Percentiles rank a stretch among this genome's conserved stretches.
Evolutionary conservation across 1,139 yeast genomes (phyloP).

Genomic region (Dujonia santamariae): DNA sequence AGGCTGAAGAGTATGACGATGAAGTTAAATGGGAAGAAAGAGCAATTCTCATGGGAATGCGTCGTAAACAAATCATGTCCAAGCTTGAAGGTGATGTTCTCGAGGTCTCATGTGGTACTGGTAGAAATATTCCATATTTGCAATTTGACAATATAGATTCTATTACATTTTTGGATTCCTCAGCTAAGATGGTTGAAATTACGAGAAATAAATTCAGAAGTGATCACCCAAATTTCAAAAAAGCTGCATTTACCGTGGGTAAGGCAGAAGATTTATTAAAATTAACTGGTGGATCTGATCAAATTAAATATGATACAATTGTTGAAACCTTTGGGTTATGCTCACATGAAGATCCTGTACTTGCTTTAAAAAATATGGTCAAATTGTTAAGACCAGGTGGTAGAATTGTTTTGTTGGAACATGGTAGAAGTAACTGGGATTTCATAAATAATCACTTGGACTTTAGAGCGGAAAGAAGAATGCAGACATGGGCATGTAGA

Average conservation of each 20-base stretch:
- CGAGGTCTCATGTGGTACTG: conserved; percentile 96
- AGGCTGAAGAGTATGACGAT: conserved; percentile 79
- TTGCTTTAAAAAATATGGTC: conserved; percentile 72
- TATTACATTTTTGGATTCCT: conserved; percentile 81
- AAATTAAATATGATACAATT: conserved; percentile 79
- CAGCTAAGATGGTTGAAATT: conserved; percentile 81
- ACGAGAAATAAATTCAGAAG: conserved; percentile 71
- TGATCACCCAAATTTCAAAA: conserved; percentile 59
- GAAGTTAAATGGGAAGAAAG: conserved; percentile 86
- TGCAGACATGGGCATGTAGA: conserved; percentile 94
- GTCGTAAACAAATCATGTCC: conserved; percentile 81
- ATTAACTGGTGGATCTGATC: conserved; percentile 41
- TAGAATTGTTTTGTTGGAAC: conserved; percentile 80
- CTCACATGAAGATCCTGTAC: conserved; percentile 90
- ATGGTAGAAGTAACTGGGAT: conserved; percentile 82
- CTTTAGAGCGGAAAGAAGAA: conserved; percentile 75
- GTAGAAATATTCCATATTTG: conserved; percentile 80
- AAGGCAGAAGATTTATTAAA: conserved; percentile 78
- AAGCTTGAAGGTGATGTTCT: conserved; percentile 83
- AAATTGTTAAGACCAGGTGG: conserved; percentile 85
- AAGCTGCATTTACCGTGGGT: conserved; percentile 88
- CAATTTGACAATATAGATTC: conserved; percentile 60
- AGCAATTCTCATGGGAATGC: conserved; percentile 74
- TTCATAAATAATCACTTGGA: conserved; percentile 80
- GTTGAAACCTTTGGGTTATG: conserved; percentile 94